A percentile compares a stretch with the other conserved stretches of the same genome.
phyloP scores from a whole-genome alignment of 192 early-diverging fungal genomes.

The Phycomyces blakesleeanus region DNA sequence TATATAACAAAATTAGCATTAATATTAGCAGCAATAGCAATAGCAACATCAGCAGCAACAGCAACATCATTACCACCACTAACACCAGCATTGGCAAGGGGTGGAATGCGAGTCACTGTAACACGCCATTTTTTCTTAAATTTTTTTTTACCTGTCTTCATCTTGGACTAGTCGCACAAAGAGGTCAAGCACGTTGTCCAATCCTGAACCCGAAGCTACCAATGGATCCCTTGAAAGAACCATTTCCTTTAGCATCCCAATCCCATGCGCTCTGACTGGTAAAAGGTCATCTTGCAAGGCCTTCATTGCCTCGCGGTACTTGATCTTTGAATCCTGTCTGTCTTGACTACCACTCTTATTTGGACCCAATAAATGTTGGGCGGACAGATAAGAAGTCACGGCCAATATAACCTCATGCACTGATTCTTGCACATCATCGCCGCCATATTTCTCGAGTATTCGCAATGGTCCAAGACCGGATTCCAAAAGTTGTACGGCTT shows the following conservation, averaged over 20 bases:
- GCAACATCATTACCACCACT: no score
- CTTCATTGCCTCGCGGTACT: slow-evolving; percentile 72
- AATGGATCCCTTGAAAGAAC: slow-evolving; percentile 64
- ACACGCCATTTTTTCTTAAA: no score
- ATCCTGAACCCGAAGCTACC: slow-evolving; percentile 46
- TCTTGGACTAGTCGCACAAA: slow-evolving; percentile 78
- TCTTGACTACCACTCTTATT: slow-evolving; percentile 9
- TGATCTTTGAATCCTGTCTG: slow-evolving; percentile 46
- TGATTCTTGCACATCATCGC: slow-evolving; percentile 41
- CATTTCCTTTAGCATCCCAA: slow-evolving; percentile 78
- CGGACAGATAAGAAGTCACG: slow-evolving; percentile 43
- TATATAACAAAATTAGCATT: neutral
- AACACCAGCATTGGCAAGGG: no score
- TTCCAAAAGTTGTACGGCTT: slow-evolving; percentile 36
- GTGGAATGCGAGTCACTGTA: neutral
- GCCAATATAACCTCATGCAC: slow-evolving; percentile 44
- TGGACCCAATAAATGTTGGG: slow-evolving; percentile 12
- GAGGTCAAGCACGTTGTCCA: slow-evolving; percentile 66
- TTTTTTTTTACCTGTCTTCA: slow-evolving; percentile 75
- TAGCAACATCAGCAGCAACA: no score
- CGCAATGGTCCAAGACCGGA: slow-evolving; percentile 37
- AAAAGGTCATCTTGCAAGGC: slow-evolving; percentile 74
- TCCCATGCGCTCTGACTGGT: slow-evolving; percentile 86
- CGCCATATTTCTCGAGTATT: slow-evolving; percentile 32
- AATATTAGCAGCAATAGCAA: no score